These are phyloP conservation scores for Aspergillus flavus DNA, from an alignment of 2,329 filamentous ascomycete genomes.

Conservation along the genomic window DNA sequence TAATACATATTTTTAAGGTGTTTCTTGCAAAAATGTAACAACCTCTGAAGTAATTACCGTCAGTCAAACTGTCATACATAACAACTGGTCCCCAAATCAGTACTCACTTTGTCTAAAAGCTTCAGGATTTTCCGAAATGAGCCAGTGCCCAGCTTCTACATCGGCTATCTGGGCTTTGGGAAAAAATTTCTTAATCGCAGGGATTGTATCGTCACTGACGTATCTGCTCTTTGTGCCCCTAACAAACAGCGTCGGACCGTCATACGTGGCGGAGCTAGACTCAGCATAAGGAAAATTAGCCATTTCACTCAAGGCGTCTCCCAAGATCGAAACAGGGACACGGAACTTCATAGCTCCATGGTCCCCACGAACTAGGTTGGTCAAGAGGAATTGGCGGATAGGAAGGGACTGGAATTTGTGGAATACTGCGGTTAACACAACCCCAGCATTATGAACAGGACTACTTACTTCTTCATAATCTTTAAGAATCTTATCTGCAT, in stretches of 20 bases:
- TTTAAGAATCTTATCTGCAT: slow-evolving; percentile 78
- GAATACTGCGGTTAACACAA: not conserved
- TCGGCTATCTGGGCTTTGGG: slow-evolving; percentile 43
- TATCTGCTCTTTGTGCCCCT: slow-evolving; percentile 45
- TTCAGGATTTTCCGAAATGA: slow-evolving; percentile 49
- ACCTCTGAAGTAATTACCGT: slow-evolving; percentile 27
- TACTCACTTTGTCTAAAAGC: slow-evolving; percentile 42
- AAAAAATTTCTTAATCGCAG: slow-evolving; percentile 46
- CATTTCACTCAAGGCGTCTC: slow-evolving; percentile 69
- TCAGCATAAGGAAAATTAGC: slow-evolving; percentile 87
- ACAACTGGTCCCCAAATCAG: not conserved
- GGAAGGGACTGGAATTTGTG: slow-evolving; percentile 57
- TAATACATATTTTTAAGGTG: slow-evolving; percentile 8
- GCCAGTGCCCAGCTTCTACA: slow-evolving; percentile 48
- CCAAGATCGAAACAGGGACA: slow-evolving; percentile 74
- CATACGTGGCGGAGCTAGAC: slow-evolving; percentile 67
- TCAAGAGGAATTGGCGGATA: slow-evolving; percentile 88
- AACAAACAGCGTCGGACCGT: slow-evolving; percentile 79
- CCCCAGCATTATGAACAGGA: slow-evolving; percentile 3
- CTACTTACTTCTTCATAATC: slow-evolving; percentile 67
- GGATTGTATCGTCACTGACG: slow-evolving; percentile 43
- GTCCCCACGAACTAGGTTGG: slow-evolving; percentile 70
- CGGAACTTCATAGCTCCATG: slow-evolving; percentile 69
- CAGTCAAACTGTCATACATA: slow-evolving; percentile 7
- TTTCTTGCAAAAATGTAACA: slow-evolving; percentile 35